Percentiles rank a stretch among this genome's conserved stretches.
Evolutionary conservation across 768 basidiomycete genomes (phyloP).

Genomic region (Pisolithus orientalis): DNA sequence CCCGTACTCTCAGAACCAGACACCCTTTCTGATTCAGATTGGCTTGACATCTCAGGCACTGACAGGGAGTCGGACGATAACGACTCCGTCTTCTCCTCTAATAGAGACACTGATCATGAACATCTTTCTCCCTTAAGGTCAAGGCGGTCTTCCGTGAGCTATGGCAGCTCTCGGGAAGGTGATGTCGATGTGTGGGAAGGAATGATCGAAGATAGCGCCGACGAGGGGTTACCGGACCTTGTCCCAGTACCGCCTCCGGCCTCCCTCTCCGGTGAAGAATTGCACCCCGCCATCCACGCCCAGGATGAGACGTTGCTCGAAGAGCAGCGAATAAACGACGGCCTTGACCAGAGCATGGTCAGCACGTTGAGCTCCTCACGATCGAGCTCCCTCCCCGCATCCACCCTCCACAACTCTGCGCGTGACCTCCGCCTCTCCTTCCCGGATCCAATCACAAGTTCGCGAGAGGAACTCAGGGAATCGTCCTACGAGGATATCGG

Average conservation of each 20-base stretch:
- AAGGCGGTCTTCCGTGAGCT: constrained; percentile 63
- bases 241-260: constrained; percentile 13
- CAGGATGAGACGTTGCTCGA: constrained; percentile 39
- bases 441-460: constrained; percentile 76
- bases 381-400: constrained; percentile 50
- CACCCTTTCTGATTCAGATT: constrained; percentile 72
- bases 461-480: constrained; percentile 50
- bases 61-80: constrained; percentile 61
- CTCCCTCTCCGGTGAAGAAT: constrained; percentile 17
- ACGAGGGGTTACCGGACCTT: constrained; percentile 34
- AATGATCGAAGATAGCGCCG: constrained; percentile 56
- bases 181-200: constrained; percentile 79
- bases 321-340: constrained; percentile 66
- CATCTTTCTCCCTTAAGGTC: constrained; percentile 50
- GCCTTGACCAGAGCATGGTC: constrained; percentile 76
- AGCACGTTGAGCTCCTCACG: constrained; percentile 74
- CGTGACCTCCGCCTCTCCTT: constrained; percentile 78
- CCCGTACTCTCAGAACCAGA: constrained; percentile 56
- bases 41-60: constrained; percentile 72
- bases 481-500: constrained; percentile 52
- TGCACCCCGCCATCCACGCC: constrained; percentile 22
- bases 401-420: constrained; percentile 53
- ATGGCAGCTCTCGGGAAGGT: constrained; percentile 59
- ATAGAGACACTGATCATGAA: constrained; percentile 55
- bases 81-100: constrained; percentile 53